Base-by-base conservation (phyloP, 1,139 yeast genomes). In the Waltiozyma sp. region DNA sequence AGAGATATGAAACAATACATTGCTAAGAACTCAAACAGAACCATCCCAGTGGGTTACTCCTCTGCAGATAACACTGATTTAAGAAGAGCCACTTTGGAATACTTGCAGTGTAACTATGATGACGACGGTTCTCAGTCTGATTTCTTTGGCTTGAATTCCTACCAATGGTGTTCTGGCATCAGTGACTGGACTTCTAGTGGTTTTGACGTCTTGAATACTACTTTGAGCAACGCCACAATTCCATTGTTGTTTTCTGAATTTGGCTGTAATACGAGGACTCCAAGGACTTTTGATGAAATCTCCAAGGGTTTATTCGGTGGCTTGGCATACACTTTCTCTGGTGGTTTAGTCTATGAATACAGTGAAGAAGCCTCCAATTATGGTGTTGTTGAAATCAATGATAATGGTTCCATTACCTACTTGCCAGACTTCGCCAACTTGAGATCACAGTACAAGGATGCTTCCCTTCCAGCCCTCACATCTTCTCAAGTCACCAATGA, bases 1-100 rank as follows among this genome's bases (percentile, higher is more conserved):
- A 80, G 97, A 63, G 97, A 89, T 62, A 80, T 84, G 72, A 88
- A 86, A 65, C 76, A 77, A 53, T 88, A 89, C 62, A 86, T 89
- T 49, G 65, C 71, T 15, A 68, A 73, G 45, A 77, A 83, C 53
- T 67, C 80, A 21, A 75, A 82, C 58, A 77, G 96, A 62, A 60
- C 70, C 11, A 82, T 88, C 46, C 96, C 95, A 4, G 93, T 89
- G 38, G 97, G 96, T 41, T 89, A 88, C 63, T 83, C 95, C 13
- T 91, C 96, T 38, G 95, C 94, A 41, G 95, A 88, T 62, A 94
- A 82, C 55, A 67, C 67, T 45, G 73, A 72, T 26, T 73, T 82
- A 52, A 76, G 96, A 61, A 65, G 73, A 45, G 85, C 87, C 35
- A 77, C 91, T 49, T 84, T 87, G 62, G 82, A 80, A 55, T 89